phyloP scores from a whole-genome alignment of 1,284 basidiomycete genomes.

The Fistulinella cinereoalba region DNA sequence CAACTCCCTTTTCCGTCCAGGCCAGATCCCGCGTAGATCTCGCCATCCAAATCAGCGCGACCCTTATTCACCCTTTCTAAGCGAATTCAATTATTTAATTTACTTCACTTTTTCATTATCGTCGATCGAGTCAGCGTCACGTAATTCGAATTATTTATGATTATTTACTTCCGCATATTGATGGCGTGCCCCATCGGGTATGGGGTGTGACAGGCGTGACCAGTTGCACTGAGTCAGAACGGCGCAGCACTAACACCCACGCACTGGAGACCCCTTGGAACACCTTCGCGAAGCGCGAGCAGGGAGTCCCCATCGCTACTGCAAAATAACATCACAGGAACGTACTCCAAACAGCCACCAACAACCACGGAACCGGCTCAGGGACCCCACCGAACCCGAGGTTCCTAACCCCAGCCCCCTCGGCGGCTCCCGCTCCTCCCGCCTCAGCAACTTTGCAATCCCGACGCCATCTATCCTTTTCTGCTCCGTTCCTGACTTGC shows the following conservation, averaged over 20 bases:
- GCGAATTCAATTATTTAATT: slow-evolving; percentile 16
- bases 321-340: slow-evolving; percentile 26
- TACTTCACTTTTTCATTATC: slow-evolving; percentile 8
- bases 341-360: slow-evolving; percentile 12
- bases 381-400: slow-evolving; percentile 14
- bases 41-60: slow-evolving; percentile 15
- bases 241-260: slow-evolving; percentile 27
- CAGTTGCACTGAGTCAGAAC: slow-evolving; percentile 19
- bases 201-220: too few relatives aligned
- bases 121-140: slow-evolving; percentile 7
- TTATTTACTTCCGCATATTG: too few relatives aligned
- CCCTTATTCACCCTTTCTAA: slow-evolving; percentile 20
- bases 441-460: neutral
- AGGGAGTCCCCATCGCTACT: slow-evolving; percentile 6
- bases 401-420: slow-evolving; percentile 7
- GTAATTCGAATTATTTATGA: neutral
- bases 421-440: slow-evolving; percentile 2
- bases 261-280: neutral
- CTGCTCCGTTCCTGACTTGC: slow-evolving; percentile 25
- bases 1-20: slow-evolving; percentile 20
- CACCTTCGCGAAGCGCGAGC: slow-evolving; percentile 18
- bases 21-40: slow-evolving; percentile 22
- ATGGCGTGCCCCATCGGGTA: too few relatives aligned
- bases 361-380: slow-evolving; percentile 30
- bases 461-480: slow-evolving; percentile 20